These are phyloP conservation scores for Lagenaria siceraria DNA, from an alignment of 306 rosid genomes.

Conservation along the genomic window DNA sequence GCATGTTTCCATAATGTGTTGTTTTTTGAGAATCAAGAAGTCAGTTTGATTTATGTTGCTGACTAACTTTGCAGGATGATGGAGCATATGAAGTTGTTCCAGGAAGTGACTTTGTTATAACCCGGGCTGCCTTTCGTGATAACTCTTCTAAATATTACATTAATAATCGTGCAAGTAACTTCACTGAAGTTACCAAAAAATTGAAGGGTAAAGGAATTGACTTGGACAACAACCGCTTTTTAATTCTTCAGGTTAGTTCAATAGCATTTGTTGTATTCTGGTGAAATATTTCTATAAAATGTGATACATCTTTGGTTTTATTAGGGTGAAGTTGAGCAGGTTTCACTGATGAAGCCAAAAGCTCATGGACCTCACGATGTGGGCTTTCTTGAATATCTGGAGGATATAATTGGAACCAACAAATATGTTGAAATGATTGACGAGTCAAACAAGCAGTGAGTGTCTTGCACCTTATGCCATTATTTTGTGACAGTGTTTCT, in stretches of 20 bases:
- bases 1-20: neutral
- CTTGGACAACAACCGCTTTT: constrained; percentile 88
- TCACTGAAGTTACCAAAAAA: constrained; percentile 90
- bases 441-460: constrained; percentile 72
- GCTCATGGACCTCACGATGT: constrained; percentile 98
- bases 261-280: neutral
- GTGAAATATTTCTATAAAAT: neutral
- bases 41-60: neutral
- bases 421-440: constrained; percentile 85
- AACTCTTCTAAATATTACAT: constrained; percentile 88
- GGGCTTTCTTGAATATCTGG: constrained; percentile 94
- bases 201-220: constrained; percentile 94
- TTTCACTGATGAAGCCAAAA: constrained; percentile 95
- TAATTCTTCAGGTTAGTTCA: constrained; percentile 76
- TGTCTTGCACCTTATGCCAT: neutral
- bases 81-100: constrained; percentile 64
- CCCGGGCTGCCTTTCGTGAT: constrained; percentile 81
- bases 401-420: constrained; percentile 87
- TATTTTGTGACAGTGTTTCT: neutral
- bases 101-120: constrained; percentile 77
- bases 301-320: constrained; percentile 13
- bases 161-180: constrained; percentile 70
- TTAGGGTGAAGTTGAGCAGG: constrained; percentile 97
- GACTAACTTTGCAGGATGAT: constrained; percentile 40
- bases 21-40: neutral